Base-by-base conservation (phyloP, 2,329 filamentous ascomycete species). In the Aspergillus hortae region DNA sequence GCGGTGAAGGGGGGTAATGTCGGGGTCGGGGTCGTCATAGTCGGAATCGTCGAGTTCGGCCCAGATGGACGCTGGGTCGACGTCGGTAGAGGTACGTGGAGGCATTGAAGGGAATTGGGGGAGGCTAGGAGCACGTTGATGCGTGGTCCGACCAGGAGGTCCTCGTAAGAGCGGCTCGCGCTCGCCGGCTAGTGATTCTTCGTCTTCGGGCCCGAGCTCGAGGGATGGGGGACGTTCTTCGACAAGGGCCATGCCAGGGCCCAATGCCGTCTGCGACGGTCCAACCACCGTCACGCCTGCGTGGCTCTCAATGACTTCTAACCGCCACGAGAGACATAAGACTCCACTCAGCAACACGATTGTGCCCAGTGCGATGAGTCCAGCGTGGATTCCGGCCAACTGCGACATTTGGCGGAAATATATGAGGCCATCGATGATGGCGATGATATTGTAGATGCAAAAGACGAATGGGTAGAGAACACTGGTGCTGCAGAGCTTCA, bases 391-490 rank as follows among this genome's bases (percentile, higher is more conserved):
- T 0, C 84, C 79, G 14, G 86, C 85, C 56, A 99, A 84, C 51
- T 89, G 81, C 58, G 90, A 87, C 48, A 87, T 88, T 72, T 99
- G 94, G 62, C 88, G 82, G 75, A 97, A 99, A 74, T 97, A 99
- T 63, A 99, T 96, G 61, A 99, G 80, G 30, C 94, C 94, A 72
- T 99, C 94, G 61, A 97, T 78, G 61, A 99, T 99, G 59, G 94
- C 94, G 66, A 97, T 92, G 65, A 99, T 96, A 78, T 99, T 99
- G 80, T 97, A 99, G 58, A 97, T 85, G 79, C 94, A 99, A 74
- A 99, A 99, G 36, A 97, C 92, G 62, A 97, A 86, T 4, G 94
- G 94, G 72, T 99, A 99, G 60, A 99, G 80, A 56, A 97, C 88
- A 64, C 90, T 96, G 19, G 94, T 97, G 49, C 92, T 96, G 70